Evolutionary conservation across 257 asterid species (phyloP).

Genomic region (Solanum tarijense): DNA sequence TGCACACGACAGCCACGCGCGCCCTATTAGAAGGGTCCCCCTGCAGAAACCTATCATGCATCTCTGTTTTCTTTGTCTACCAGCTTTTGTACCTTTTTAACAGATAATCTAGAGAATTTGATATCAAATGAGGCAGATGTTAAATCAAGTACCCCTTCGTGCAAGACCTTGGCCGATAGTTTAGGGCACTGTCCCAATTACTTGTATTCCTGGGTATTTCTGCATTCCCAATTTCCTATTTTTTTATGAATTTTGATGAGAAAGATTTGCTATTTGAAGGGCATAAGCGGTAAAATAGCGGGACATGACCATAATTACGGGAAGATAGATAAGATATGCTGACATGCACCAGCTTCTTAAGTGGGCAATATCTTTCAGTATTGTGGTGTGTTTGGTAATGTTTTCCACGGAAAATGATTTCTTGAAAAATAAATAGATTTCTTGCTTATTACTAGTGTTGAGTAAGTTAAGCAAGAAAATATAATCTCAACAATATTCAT

Average conservation of each 20-base stretch:
- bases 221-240: not conserved
- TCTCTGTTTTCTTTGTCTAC: slow-evolving; percentile 15
- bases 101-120: slow-evolving; percentile 7
- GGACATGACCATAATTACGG: slow-evolving; percentile 29
- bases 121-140: slow-evolving; percentile 34
- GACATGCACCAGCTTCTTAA: slow-evolving; percentile 37
- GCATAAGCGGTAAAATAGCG: slow-evolving; percentile 16
- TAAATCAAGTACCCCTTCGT: slow-evolving; percentile 38
- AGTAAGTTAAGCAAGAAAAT: not conserved
- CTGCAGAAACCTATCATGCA: slow-evolving; percentile 19
- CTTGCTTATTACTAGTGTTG: not conserved
- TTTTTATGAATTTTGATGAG: slow-evolving; percentile 1
- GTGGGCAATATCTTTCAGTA: slow-evolving; percentile 16
- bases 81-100: slow-evolving; percentile 3
- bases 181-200: slow-evolving; percentile 33
- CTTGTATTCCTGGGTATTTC: not conserved
- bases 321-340: slow-evolving; percentile 53
- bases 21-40: slow-evolving; percentile 26
- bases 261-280: slow-evolving; percentile 10
- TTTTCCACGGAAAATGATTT: not conserved
- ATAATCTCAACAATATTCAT: too few relatives aligned
- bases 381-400: not conserved
- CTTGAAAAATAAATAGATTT: too few relatives aligned
- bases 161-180: slow-evolving; percentile 40
- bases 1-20: slow-evolving; percentile 40